A percentile compares a stretch with the other conserved stretches of the same genome.
phyloP scores from a whole-genome alignment of 2,329 filamentous ascomycete genomes.

The Colletotrichum costaricense region DNA sequence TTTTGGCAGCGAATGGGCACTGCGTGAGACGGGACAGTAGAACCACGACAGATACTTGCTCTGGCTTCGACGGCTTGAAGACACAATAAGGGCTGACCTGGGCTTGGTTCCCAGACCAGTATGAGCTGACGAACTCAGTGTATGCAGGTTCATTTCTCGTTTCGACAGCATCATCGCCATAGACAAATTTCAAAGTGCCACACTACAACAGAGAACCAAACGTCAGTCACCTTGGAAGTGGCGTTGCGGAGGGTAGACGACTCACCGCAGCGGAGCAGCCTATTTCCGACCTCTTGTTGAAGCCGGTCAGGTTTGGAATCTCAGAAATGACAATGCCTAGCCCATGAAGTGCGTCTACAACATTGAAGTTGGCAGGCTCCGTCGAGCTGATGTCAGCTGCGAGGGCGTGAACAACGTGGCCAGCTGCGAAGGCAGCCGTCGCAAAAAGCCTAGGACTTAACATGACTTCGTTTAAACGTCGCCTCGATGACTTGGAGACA shows the following conservation, averaged over 20 bases:
- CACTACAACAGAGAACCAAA: conserved; percentile 11
- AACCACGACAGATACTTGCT: conserved; percentile 43
- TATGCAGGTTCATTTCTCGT: not conserved
- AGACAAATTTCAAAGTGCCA: conserved; percentile 9
- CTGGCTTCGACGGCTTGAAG: conserved; percentile 39
- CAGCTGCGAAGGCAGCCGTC: not conserved
- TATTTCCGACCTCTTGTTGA: not conserved
- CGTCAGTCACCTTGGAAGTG: not conserved
- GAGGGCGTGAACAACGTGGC: not conserved
- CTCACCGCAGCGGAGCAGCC: conserved; percentile 20
- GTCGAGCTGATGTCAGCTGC: not conserved
- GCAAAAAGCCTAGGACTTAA: not conserved
- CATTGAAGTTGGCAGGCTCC: conserved; percentile 33
- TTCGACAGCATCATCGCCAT: conserved; percentile 27
- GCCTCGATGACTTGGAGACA: too few relatives aligned
- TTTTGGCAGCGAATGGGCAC: conserved; percentile 38
- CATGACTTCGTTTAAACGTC: not conserved
- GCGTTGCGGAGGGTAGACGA: not conserved
- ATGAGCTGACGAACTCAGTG: conserved; percentile 22
- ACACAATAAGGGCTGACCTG: conserved; percentile 38
- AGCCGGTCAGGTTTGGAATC: conserved; percentile 19
- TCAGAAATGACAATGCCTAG: conserved; percentile 33
- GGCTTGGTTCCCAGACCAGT: conserved; percentile 34
- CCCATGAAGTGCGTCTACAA: conserved; percentile 31
- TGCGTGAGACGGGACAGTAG: conserved; percentile 40